phyloP scores from a whole-genome alignment of 2,329 filamentous ascomycete genomes.

The Metarhizium robertsii region DNA sequence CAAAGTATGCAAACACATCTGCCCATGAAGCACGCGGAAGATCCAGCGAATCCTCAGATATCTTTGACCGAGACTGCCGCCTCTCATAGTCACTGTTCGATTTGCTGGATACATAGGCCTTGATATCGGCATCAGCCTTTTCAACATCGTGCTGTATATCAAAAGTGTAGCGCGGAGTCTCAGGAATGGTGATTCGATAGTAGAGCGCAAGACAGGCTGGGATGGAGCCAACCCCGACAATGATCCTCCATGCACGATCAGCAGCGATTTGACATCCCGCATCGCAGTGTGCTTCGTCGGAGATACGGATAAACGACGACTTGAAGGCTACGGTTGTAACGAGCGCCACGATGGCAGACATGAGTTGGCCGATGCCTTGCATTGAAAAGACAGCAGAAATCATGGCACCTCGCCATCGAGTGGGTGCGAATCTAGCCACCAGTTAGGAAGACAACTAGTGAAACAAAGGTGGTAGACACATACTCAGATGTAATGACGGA shows the following conservation, averaged over 20 bases:
- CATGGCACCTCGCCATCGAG: constrained; percentile 74
- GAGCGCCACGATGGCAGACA: constrained; percentile 60
- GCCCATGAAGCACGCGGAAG: constrained; percentile 60
- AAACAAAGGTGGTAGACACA: constrained; percentile 16
- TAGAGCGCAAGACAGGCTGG: constrained; percentile 75
- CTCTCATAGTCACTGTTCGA: constrained; percentile 38
- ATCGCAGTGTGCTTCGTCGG: constrained; percentile 40
- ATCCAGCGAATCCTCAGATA: constrained; percentile 43
- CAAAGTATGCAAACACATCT: constrained; percentile 60
- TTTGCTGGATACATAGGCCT: constrained; percentile 44
- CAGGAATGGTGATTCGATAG: constrained; percentile 76
- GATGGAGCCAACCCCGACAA: constrained; percentile 70
- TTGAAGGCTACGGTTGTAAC: constrained; percentile 60
- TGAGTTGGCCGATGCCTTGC: constrained; percentile 74
- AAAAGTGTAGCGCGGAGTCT: constrained; percentile 77
- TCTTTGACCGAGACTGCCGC: constrained; percentile 41
- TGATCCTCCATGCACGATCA: constrained; percentile 73
- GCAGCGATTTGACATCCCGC: constrained; percentile 58
- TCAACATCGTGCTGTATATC: constrained; percentile 68
- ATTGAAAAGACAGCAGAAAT: constrained; percentile 77
- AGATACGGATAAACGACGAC: constrained; percentile 32
- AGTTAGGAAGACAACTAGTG: not conserved
- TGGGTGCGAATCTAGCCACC: constrained; percentile 55
- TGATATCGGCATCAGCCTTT: constrained; percentile 65
- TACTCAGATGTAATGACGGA: constrained; percentile 71